Conservation (phyloP, 1,284 basidiomycete genomes). For the Apiotrichum gracile region DNA sequence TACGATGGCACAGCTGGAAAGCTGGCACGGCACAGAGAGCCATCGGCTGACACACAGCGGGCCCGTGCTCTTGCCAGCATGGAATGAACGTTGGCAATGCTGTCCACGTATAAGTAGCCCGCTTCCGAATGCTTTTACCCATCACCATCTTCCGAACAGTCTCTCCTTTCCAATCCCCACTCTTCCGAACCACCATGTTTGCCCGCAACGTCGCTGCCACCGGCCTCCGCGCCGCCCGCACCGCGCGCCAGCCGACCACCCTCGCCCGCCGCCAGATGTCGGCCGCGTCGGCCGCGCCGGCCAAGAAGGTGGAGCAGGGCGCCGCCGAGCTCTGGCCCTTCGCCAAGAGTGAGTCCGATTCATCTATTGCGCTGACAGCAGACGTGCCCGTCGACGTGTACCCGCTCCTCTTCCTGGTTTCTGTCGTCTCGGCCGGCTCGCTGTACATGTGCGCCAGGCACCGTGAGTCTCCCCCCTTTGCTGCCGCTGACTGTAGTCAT, state of each 20-base stretch:
- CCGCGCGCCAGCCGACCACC: background rate
- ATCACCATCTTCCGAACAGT: background rate
- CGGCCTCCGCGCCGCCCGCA: background rate
- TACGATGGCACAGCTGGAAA: too few species aligned
- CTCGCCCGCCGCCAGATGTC: background rate
- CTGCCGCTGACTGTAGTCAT: background rate
- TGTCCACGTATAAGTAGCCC: too few species aligned
- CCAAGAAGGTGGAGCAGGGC: constrained; percentile 1
- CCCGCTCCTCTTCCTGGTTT: background rate
- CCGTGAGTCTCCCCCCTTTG: background rate
- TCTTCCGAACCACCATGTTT: background rate
- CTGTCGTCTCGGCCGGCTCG: background rate
- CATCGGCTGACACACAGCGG: too few species aligned
- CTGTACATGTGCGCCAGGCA: constrained; percentile 1
- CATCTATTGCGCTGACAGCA: background rate
- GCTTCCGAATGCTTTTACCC: background rate
- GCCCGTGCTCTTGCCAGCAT: too few species aligned
- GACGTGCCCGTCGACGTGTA: constrained; percentile 5
- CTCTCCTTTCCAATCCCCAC: background rate
- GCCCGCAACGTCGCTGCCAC: background rate
- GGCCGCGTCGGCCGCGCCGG: background rate
- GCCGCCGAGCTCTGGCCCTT: background rate
- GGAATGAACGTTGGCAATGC: too few species aligned
- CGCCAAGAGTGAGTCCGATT: background rate
- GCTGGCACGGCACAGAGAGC: too few species aligned